These are phyloP conservation scores for Monilinia polystroma DNA, from an alignment of 2,329 filamentous ascomycete species.

Conservation along the genomic window DNA sequence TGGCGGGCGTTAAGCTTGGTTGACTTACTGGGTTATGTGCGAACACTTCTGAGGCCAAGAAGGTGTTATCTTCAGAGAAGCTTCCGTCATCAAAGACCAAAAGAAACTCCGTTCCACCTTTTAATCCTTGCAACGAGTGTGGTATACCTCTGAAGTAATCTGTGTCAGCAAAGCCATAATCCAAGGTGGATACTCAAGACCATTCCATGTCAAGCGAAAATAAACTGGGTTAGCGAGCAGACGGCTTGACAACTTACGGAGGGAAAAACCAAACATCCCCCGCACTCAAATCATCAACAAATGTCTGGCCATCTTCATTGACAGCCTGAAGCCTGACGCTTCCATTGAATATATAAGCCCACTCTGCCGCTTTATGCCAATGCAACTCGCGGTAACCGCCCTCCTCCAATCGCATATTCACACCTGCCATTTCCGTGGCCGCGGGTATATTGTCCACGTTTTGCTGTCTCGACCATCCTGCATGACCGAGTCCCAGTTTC, in stretches of 20 bases:
- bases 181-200: not conserved
- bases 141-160: constrained; percentile 60
- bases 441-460: constrained; percentile 63
- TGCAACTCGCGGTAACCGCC: constrained; percentile 75
- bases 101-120: constrained; percentile 64
- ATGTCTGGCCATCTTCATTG: constrained; percentile 72
- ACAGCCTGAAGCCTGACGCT: constrained; percentile 70
- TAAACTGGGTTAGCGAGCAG: not conserved
- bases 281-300: constrained; percentile 72
- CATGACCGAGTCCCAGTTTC: constrained; percentile 59
- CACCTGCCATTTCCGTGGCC: constrained; percentile 69
- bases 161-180: not conserved
- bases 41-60: constrained; percentile 69
- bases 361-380: constrained; percentile 80
- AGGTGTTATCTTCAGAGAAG: constrained; percentile 69
- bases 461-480: constrained; percentile 75
- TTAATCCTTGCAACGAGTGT: constrained; percentile 72
- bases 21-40: constrained; percentile 45
- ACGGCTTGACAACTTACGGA: constrained; percentile 45
- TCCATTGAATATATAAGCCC: constrained; percentile 72
- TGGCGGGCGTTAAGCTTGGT: not conserved
- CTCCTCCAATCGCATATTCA: constrained; percentile 74
- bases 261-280: constrained; percentile 84
- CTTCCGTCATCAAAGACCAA: constrained; percentile 60
- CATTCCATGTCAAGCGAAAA: not conserved